Percentiles rank a stretch among this genome's conserved stretches.
phyloP scores from a whole-genome alignment of 306 rosid species.

The Adenanthera pavonina region DNA sequence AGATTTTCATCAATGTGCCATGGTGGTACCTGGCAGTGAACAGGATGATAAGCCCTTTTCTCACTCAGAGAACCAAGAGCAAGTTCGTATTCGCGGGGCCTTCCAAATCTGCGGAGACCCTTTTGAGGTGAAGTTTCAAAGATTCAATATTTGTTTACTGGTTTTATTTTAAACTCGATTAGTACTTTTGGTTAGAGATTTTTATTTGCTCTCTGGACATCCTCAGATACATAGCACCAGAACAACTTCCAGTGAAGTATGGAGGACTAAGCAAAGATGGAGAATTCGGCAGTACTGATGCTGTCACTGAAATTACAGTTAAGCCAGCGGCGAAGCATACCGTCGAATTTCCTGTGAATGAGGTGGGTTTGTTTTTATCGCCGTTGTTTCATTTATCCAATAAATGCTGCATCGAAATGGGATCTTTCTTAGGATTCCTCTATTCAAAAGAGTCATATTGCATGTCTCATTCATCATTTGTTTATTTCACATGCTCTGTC shows the following conservation, averaged over 20 bases:
- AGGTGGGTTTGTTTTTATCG: slow-evolving; percentile 54
- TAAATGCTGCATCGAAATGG: slow-evolving; percentile 34
- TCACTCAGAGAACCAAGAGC: slow-evolving; percentile 78
- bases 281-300: slow-evolving; percentile 62
- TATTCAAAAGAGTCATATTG: slow-evolving; percentile 5
- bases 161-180: neutral
- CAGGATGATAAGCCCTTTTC: slow-evolving; percentile 78
- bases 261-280: slow-evolving; percentile 83
- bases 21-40: slow-evolving; percentile 88
- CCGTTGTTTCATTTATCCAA: slow-evolving; percentile 38
- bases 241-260: slow-evolving; percentile 74
- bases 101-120: slow-evolving; percentile 72
- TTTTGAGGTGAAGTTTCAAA: slow-evolving; percentile 57
- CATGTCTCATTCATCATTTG: neutral
- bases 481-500: slow-evolving; percentile 13
- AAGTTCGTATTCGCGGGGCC: slow-evolving; percentile 86
- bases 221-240: slow-evolving; percentile 71
- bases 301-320: slow-evolving; percentile 64
- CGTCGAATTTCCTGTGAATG: slow-evolving; percentile 65
- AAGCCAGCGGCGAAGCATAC: slow-evolving; percentile 64
- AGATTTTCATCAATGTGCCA: slow-evolving; percentile 88
- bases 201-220: slow-evolving; percentile 17
- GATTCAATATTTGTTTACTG: slow-evolving; percentile 24
- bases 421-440: slow-evolving; percentile 55
- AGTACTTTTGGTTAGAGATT: neutral